Evolutionary conservation across 2,329 filamentous ascomycete genomes (phyloP).

Genomic region (Incumbomyces lentus): DNA sequence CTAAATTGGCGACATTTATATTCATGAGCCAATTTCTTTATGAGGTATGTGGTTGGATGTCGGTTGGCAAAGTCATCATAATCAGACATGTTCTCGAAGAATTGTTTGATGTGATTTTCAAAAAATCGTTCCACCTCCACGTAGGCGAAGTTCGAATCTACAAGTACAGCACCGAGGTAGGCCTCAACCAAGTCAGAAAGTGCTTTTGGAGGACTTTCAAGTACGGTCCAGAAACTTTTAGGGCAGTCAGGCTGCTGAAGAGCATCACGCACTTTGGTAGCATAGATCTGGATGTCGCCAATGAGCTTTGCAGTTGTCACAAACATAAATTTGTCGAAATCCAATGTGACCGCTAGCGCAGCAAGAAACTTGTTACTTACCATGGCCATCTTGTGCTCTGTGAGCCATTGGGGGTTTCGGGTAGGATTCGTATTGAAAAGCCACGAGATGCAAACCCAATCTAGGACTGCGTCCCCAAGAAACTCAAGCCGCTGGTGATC

Average conservation of each 20-base stretch:
- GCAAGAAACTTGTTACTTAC: conserved; percentile 91
- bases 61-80: conserved; percentile 82
- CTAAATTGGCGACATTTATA: conserved; percentile 56
- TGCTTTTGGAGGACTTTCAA: conserved; percentile 36
- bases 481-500: conserved; percentile 90
- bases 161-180: conserved; percentile 80
- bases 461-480: conserved; percentile 76
- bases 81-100: conserved; percentile 73
- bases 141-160: conserved; percentile 77
- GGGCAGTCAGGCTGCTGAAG: conserved; percentile 24
- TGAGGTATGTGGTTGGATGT: conserved; percentile 69
- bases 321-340: conserved; percentile 63
- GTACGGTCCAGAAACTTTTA: conserved; percentile 35
- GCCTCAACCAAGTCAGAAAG: conserved; percentile 83
- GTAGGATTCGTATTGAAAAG: conserved; percentile 67
- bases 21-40: conserved; percentile 51
- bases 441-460: conserved; percentile 74
- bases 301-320: conserved; percentile 22
- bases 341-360: conserved; percentile 66
- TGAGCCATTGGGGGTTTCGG: conserved; percentile 90
- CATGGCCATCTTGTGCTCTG: conserved; percentile 99
- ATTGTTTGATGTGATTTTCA: conserved; percentile 58
- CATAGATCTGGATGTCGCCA: conserved; percentile 29
- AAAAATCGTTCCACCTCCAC: conserved; percentile 67
- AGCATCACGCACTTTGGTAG: conserved; percentile 32